Base-by-base conservation (phyloP, 2,329 filamentous ascomycete species). In the Colletotrichum musicola region DNA sequence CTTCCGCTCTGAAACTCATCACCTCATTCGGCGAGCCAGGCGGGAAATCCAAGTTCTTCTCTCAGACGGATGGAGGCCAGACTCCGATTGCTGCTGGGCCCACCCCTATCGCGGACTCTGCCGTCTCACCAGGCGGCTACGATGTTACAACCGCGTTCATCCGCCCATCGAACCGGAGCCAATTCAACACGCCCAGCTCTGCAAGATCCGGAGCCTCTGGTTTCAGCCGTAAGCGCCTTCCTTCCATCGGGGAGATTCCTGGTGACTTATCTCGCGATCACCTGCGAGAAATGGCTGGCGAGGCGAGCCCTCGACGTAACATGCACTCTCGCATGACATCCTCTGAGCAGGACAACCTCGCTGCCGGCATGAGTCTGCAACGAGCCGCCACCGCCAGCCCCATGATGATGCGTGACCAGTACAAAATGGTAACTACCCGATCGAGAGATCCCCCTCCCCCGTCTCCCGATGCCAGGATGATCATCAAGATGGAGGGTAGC, bases 1-100 rank as follows among this genome's bases (percentile, higher is more conserved):
- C 92, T 30, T 93, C 94, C 10, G 90, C 95, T 0, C 83, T 98
- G 69, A 97, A 97, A 78, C 87, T 98, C 2, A 97, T 98, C 74
- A 98, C 96, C 0, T 91, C 92, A 0, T 98, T 99, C 75, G 92
- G 90, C 7, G 88, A 90, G 55, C 84, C 84, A 53, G 81, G 81
- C 4, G 63, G 56, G 13, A 90, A 91, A 70, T 88, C 90, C 61
- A 90, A 89, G 79, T 90, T 93, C 80, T 89, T 90, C 73, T 81
- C 83, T 0, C 78, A 82, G 46, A 81, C 79, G 6, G 88, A 90
- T 57, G 87, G 85, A 42, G 87, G 87, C 9, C 84, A 83, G 72
- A 97, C 94, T 0, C 94, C 94, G 0, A 92, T 94, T 72, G 92
- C 92, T 10, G 90, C 90, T 1, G 93, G 92, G n/a, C 88, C 93